Percentiles rank a stretch among this genome's conserved stretches.
Conservation (phyloP, 176 grass and related monocot genomes). For the Eremochloa ophiuroides region DNA sequence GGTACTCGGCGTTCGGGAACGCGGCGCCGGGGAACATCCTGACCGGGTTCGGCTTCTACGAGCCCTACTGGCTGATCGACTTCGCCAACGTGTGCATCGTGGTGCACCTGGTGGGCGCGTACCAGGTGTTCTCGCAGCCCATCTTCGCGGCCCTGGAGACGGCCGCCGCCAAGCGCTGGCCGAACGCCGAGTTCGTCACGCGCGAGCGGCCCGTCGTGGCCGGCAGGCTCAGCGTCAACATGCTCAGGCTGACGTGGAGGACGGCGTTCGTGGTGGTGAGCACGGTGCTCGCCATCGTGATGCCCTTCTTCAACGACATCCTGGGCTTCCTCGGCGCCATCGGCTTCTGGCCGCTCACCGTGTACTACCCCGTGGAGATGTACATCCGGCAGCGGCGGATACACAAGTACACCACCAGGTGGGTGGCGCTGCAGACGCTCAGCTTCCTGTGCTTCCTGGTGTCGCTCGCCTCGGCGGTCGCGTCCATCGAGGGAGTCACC, state of each 20-base stretch:
- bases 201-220: constrained; percentile 34
- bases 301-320: constrained; percentile 98
- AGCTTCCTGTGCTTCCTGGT: constrained; percentile 86
- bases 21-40: constrained; percentile 75
- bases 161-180: constrained; percentile 29
- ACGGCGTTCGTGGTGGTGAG: constrained; percentile 64
- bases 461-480: constrained; percentile 56
- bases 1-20: constrained; percentile 83
- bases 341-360: constrained; percentile 95
- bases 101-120: constrained; percentile 72
- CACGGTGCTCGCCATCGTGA: constrained; percentile 64
- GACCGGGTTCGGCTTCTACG: constrained; percentile 83
- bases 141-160: constrained; percentile 63
- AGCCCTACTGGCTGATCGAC: constrained; percentile 85
- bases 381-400: constrained; percentile 67
- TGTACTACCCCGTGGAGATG: constrained; percentile 91
- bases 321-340: constrained; percentile 72
- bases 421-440: constrained; percentile 63
- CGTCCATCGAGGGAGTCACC: constrained; percentile 62
- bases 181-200: constrained; percentile 38
- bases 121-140: constrained; percentile 89
- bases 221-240: constrained; percentile 42
- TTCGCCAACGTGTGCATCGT: constrained; percentile 83
- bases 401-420: constrained; percentile 44
- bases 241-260: constrained; percentile 68